A percentile compares a stretch with the other conserved stretches of the same genome.
These are phyloP conservation scores for Acanthochlamys bracteata DNA, from an alignment of 106 monocot species.

Conservation along the genomic window DNA sequence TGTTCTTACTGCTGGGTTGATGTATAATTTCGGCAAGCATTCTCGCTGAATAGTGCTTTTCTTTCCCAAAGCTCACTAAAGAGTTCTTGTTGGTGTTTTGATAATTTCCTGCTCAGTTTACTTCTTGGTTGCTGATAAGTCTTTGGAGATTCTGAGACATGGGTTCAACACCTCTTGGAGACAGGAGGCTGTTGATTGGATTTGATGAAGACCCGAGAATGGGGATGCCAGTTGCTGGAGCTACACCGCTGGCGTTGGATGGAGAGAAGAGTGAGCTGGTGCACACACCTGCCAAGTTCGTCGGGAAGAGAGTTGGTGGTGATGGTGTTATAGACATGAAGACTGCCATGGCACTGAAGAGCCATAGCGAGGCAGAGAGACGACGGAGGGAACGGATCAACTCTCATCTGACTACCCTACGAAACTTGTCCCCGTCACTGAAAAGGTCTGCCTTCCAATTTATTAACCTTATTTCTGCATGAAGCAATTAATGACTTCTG, in stretches of 20 bases:
- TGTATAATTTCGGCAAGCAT: no score
- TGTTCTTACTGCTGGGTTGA: no score
- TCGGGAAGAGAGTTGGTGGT: not conserved
- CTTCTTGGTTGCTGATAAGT: not conserved
- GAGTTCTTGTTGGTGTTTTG: not conserved
- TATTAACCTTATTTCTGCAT: not conserved
- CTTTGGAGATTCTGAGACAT: not conserved
- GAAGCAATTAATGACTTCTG: not conserved
- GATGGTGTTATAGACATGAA: not conserved
- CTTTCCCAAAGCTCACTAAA: no score
- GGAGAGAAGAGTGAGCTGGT: constrained; percentile 4
- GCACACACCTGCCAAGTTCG: not conserved
- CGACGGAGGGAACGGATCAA: constrained; percentile 12
- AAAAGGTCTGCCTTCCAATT: not conserved
- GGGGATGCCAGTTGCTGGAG: not conserved
- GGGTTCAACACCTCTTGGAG: not conserved
- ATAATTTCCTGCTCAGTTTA: not conserved
- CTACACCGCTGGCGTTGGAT: not conserved
- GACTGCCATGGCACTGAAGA: constrained; percentile 13
- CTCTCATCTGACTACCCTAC: constrained; percentile 3
- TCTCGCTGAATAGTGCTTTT: no score
- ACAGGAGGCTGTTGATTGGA: not conserved
- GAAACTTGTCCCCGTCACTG: constrained; percentile 3
- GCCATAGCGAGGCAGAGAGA: constrained; percentile 13
- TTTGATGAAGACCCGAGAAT: not conserved